phyloP scores from a whole-genome alignment of 306 rosid genomes.

The Medicago ruthenica region DNA sequence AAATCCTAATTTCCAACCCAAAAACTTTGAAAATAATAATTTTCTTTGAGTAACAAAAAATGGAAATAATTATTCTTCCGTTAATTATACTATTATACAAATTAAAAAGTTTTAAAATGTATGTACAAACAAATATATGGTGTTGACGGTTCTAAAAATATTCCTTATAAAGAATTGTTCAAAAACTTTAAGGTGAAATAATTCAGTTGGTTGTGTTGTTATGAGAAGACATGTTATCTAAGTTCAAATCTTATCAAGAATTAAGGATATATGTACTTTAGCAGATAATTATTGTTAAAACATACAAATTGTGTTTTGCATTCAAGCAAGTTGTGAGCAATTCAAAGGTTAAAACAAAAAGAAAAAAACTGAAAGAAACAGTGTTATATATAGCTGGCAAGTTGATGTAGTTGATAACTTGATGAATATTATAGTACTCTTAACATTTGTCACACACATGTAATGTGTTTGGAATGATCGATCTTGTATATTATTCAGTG shows the following conservation, averaged over 20 bases:
- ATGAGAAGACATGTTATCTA: slow-evolving; percentile 20
- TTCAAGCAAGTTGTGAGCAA: background rate
- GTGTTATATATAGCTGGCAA: slow-evolving; percentile 22
- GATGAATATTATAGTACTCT: background rate
- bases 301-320: background rate
- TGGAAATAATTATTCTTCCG: background rate
- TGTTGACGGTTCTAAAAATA: background rate
- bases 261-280: background rate
- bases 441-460: slow-evolving; percentile 21
- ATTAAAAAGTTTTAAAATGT: background rate
- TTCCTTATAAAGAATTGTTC: background rate
- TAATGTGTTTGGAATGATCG: slow-evolving; percentile 39
- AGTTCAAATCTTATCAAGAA: slow-evolving; percentile 24
- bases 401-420: background rate
- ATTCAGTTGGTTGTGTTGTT: slow-evolving; percentile 25
- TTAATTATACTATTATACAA: background rate
- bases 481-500: slow-evolving; percentile 26
- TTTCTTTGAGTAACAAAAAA: too few species aligned
- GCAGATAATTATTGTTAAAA: slow-evolving; percentile 4
- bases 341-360: background rate
- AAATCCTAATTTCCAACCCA: slow-evolving; percentile 8
- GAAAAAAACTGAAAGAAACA: slow-evolving; percentile 7
- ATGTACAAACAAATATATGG: background rate
- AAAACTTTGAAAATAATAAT: too few species aligned
- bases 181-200: background rate